Base-by-base conservation (phyloP, 2,329 filamentous ascomycete species). In the Fusarium tanahbumbuense region DNA sequence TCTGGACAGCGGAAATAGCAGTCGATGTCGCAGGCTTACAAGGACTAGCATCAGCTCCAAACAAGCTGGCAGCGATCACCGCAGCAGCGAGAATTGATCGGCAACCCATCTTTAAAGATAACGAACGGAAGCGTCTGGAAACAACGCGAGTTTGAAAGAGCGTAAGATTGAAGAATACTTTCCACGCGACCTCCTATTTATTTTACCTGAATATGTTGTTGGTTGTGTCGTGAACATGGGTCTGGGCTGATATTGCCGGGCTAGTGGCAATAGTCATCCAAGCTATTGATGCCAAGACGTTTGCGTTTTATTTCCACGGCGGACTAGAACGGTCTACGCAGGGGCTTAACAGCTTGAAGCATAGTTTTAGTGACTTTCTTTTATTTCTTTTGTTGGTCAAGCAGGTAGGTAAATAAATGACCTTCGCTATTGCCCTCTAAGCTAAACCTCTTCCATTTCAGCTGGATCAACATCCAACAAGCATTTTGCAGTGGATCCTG, bases 71-170 rank as follows among this genome's bases (percentile, higher is more conserved):
- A 6, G 32, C 32, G 32, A 37, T 1, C 4, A 6, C 16, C 0
- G 32, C 9, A 0, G 2, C 32, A 0, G 32, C 16, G 5, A 37
- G 5, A 1, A 37, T 37, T 1, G 32, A 37, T 11, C 32, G 32
- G 5, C 8, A 11, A 2, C 32, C 9, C 32, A 37, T 37, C 2
- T 37, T 37, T 1, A 10, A 34, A 1, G 9, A 16, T 15, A 37
- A 6, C 16, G 32, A 37, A n/a, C 3, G 32, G 2, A 37, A n/a
- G 16, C 32, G 3, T 6, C 32, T 37, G 5, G 0, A 6, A 37
- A 11, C 16, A 37, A 5, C 16, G 9, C 16, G 3, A 37, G 16
- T 18, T 18, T 10, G 5, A 9, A 18, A 6, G 8, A 34, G 16
- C 0, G 16, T 34, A 18, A 10, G 32, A 6, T 34, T 3, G 5